phyloP scores from a whole-genome alignment of 495 filamentous ascomycete genomes.

The Aspergillus leporis region DNA sequence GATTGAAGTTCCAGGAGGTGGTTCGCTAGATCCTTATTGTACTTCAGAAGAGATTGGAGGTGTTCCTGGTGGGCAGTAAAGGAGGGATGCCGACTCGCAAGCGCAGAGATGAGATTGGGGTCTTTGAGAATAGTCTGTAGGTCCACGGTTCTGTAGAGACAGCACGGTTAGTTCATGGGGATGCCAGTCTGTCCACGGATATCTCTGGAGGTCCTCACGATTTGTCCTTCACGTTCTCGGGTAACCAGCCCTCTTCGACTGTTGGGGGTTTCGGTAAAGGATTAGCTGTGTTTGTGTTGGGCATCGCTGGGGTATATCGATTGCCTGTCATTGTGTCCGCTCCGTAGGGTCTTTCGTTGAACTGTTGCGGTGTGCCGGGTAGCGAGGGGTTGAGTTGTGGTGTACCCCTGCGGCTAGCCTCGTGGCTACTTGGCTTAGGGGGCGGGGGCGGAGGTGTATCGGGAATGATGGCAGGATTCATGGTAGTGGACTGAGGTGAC shows the following conservation, averaged over 20 bases:
- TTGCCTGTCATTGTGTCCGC: slow-evolving; percentile 23
- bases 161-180: neutral
- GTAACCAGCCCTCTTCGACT: slow-evolving; percentile 62
- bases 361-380: slow-evolving; percentile 34
- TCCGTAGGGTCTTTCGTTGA: slow-evolving; percentile 26
- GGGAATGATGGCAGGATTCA: slow-evolving; percentile 38
- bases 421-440: slow-evolving; percentile 70
- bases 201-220: slow-evolving; percentile 49
- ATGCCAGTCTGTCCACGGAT: no score
- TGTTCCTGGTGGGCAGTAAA: slow-evolving; percentile 46
- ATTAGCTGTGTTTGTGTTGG: slow-evolving; percentile 10
- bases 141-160: slow-evolving; percentile 47
- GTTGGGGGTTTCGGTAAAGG: slow-evolving; percentile 37
- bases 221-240: slow-evolving; percentile 69
- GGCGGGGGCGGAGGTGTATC: slow-evolving; percentile 69
- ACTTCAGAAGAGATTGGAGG: slow-evolving; percentile 59
- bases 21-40: slow-evolving; percentile 64
- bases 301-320: slow-evolving; percentile 19
- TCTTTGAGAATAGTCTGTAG: slow-evolving; percentile 65
- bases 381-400: slow-evolving; percentile 42
- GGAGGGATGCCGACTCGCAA: slow-evolving; percentile 63
- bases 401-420: slow-evolving; percentile 67
- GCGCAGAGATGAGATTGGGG: slow-evolving; percentile 59
- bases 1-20: slow-evolving; percentile 67
- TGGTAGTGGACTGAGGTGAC: no score